Conservation (phyloP, 2,329 filamentous ascomycete species). For the Trichoderma semiorbis region DNA sequence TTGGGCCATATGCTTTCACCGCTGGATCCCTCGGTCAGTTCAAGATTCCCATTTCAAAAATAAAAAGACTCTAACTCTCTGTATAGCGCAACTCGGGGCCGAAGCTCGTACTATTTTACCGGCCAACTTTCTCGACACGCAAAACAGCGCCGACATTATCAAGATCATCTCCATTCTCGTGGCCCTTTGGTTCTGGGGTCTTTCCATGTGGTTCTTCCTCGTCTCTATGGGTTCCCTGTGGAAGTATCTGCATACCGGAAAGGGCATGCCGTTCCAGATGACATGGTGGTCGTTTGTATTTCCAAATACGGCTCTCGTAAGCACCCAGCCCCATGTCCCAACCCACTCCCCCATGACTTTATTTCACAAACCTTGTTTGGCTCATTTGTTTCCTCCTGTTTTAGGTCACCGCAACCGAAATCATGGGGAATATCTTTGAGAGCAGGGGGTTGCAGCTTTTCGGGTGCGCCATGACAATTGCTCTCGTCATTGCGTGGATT, state of each 20-base stretch:
- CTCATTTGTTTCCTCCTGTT: neutral
- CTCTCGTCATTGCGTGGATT: slow-evolving; percentile 64
- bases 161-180: slow-evolving; percentile 55
- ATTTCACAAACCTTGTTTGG: neutral
- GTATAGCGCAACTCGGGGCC: slow-evolving; percentile 42
- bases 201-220: slow-evolving; percentile 83
- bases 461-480: slow-evolving; percentile 63
- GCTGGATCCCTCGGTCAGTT: slow-evolving; percentile 39
- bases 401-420: slow-evolving; percentile 65
- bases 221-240: slow-evolving; percentile 73
- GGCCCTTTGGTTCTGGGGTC: slow-evolving; percentile 75
- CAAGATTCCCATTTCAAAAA: neutral
- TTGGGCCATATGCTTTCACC: slow-evolving; percentile 67
- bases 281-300: slow-evolving; percentile 84
- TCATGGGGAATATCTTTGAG: slow-evolving; percentile 61
- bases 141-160: slow-evolving; percentile 43
- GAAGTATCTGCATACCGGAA: slow-evolving; percentile 56
- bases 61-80: neutral
- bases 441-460: slow-evolving; percentile 60
- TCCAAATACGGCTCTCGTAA: slow-evolving; percentile 68
- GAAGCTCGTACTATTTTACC: slow-evolving; percentile 44
- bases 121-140: slow-evolving; percentile 38
- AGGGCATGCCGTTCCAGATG: slow-evolving; percentile 73
- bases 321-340: neutral
- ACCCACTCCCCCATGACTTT: too few relatives aligned